Base-by-base conservation (phyloP, 129 eudicot species). In the Heracleum sosnowskyi region DNA sequence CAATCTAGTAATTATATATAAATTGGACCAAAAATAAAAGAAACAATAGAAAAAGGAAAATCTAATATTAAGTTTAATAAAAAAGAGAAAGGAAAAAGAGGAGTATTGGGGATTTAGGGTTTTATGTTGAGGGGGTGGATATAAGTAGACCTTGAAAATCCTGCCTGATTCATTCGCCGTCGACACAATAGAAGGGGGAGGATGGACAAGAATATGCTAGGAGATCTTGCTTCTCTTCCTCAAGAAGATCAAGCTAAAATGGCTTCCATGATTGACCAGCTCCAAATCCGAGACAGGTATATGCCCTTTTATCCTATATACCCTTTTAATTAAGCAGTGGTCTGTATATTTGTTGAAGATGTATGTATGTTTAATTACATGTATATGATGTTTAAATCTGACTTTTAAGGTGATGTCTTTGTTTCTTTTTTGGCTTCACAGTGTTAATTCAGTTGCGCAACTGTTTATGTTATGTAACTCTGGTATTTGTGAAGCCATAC, bases 231-330 rank as follows among this genome's bases (percentile, higher is more conserved):
- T n/a, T 73, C 76, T 5, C 76, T 73, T 42, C 76, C 76, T 13
- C 57, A 73, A 73, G 76, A 73, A 42, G 76, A 73, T 42, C 76
- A 73, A 39, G 76, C 55, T 42, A 73, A 73, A 42, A 73, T 73
- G 76, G 76, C 76, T 26, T 73, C 76, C 37, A 73, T 73, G 76
- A 73, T 73, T 16, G 76, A 73, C 17, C 76, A 73, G 76, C 76
- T 73, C 57, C 76, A 73, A 42, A 73, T 73, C 31, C 76, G 76
- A 16, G 76, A 73, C 76, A 73, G 76, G 76, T 73, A 2, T 28
- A 4, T 31, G 3, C 26, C 10, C 16, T 2, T 64, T 11, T 64
- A 11, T 26, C 36, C 10, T n/a, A n/a, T n/a, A n/a, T n/a, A n/a
- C n/a, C n/a, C n/a, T n/a, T 10, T 28, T 63, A 40, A 40, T 36